phyloP scores from a whole-genome alignment of 192 early-diverging fungal genomes.

The Entrophospora sp. region DNA sequence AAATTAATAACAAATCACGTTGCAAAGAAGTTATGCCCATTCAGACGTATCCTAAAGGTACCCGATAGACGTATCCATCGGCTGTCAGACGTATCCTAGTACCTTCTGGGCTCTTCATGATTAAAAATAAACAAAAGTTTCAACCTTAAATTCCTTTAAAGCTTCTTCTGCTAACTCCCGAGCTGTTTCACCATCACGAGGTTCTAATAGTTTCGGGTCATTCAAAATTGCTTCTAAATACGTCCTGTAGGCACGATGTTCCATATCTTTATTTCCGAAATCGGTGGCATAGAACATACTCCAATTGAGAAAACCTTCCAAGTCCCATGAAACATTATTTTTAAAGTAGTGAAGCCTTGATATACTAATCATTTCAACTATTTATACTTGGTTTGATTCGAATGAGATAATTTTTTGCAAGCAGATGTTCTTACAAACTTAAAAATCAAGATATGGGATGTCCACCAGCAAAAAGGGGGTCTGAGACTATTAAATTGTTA shows the following conservation, averaged over 20 bases:
- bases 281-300: neutral
- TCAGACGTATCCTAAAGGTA: slow-evolving; percentile 13
- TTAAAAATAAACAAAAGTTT: neutral
- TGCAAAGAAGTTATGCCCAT: neutral
- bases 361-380: too few species aligned
- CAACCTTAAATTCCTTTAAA: slow-evolving; percentile 16
- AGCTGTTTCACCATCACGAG: neutral
- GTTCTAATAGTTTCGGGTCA: neutral
- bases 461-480: too few species aligned
- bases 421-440: too few species aligned
- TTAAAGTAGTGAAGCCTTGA: neutral
- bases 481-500: too few species aligned
- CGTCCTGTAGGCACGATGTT: slow-evolving; percentile 1
- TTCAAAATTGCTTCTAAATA: slow-evolving; percentile 11
- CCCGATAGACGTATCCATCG: neutral
- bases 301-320: slow-evolving; percentile 1
- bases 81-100: slow-evolving; percentile 17
- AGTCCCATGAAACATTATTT: neutral
- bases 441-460: too few species aligned
- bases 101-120: slow-evolving; percentile 4
- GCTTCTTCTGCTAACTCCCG: slow-evolving; percentile 1
- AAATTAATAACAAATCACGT: neutral
- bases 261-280: slow-evolving; percentile 4
- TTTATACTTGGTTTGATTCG: too few species aligned
- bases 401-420: too few species aligned